Percentiles rank a stretch among this genome's conserved stretches.
phyloP scores from a whole-genome alignment of 306 rosid genomes.

The Malus fusca region DNA sequence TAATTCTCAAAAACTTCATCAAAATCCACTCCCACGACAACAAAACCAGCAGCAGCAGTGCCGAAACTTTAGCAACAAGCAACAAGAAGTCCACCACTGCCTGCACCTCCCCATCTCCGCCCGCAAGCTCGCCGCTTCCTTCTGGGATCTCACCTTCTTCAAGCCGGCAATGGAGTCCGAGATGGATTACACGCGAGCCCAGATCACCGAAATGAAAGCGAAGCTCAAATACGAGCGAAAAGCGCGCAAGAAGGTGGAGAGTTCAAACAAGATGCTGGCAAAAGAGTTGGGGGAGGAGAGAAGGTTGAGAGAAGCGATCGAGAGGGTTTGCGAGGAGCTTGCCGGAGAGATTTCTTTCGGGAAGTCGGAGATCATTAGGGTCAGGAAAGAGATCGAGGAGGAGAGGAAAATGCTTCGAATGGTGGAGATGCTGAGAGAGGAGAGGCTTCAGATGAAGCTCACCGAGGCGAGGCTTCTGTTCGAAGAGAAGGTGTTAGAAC shows the following conservation, averaged over 20 bases:
- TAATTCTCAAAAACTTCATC: conserved; percentile 19
- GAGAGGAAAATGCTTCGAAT: conserved; percentile 50
- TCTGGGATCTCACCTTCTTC: conserved; percentile 35
- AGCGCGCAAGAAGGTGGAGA: conserved; percentile 34
- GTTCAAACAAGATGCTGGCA: conserved; percentile 24
- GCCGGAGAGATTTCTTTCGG: conserved; percentile 27
- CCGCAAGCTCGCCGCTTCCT: conserved; percentile 34
- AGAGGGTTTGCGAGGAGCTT: conserved; percentile 35
- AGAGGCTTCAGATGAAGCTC: conserved; percentile 57
- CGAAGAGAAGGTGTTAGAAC: conserved; percentile 32
- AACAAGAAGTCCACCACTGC: conserved; percentile 1
- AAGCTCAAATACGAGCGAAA: conserved; percentile 38
- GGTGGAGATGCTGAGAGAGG: conserved; percentile 46
- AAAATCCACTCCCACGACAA: not conserved
- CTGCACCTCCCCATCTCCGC: conserved; percentile 32
- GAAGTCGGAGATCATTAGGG: conserved; percentile 22
- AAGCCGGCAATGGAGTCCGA: conserved; percentile 29
- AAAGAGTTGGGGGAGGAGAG: conserved; percentile 34
- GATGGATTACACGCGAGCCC: conserved; percentile 27
- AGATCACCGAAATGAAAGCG: conserved; percentile 33
- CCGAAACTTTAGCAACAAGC: conserved; percentile 5
- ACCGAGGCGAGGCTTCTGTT: conserved; percentile 39
- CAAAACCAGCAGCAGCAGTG: conserved; percentile 4
- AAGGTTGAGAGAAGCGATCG: conserved; percentile 35
- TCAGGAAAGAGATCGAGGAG: conserved; percentile 43